A percentile compares a stretch with the other conserved stretches of the same genome.
phyloP scores from a whole-genome alignment of 495 filamentous ascomycete species.

The Lichina pygmaea region DNA sequence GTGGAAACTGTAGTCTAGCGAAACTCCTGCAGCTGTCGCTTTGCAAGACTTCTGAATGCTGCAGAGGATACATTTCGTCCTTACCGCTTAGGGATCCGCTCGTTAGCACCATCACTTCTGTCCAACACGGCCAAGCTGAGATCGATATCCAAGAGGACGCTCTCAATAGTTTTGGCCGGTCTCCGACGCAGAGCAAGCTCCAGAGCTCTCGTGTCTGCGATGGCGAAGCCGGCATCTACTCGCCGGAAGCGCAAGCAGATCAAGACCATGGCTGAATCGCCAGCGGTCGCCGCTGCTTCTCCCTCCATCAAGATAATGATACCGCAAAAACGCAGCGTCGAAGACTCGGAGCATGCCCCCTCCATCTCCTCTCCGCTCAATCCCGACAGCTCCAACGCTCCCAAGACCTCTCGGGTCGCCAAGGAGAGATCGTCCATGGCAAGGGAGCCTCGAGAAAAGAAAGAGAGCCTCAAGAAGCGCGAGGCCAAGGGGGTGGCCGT shows the following conservation, averaged over 20 bases:
- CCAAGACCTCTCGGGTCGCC: not conserved
- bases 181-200: not conserved
- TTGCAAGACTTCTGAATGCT: no score
- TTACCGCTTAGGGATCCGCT: no score
- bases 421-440: constrained; percentile 12
- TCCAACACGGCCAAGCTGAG: no score
- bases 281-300: not conserved
- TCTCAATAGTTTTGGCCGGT: no score
- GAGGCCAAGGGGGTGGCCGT: constrained; percentile 32
- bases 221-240: not conserved
- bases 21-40: no score
- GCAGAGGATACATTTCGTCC: no score
- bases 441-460: constrained; percentile 23
- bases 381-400: constrained; percentile 18
- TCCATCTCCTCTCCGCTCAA: constrained; percentile 35
- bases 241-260: not conserved
- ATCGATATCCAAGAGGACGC: no score
- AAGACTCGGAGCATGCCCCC: constrained; percentile 15
- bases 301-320: constrained; percentile 6
- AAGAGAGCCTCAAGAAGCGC: constrained; percentile 51
- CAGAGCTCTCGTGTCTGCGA: not conserved
- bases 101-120: no score
- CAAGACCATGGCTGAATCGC: not conserved
- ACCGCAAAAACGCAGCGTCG: constrained; percentile 24
- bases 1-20: no score